Conservation (phyloP, 768 basidiomycete species). For the Naganishia kalamii region DNA sequence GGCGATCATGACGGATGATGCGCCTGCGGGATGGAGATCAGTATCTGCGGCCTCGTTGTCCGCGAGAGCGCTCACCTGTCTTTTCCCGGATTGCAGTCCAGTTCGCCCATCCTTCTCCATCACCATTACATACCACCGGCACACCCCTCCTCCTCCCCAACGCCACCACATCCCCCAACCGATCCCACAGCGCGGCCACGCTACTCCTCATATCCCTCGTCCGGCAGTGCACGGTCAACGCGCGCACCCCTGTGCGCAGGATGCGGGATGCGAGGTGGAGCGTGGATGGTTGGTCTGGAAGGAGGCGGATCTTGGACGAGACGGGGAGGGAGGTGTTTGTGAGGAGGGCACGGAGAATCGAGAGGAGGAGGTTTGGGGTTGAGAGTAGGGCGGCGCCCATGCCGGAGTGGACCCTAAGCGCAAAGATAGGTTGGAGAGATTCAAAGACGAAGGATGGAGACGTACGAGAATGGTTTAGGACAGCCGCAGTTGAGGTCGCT, state of each 20-base stretch:
- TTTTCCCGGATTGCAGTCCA: slow-evolving; percentile 64
- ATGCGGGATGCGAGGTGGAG: slow-evolving; percentile 82
- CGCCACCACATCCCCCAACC: slow-evolving; percentile 77
- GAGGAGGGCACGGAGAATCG: slow-evolving; percentile 75
- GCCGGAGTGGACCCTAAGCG: slow-evolving; percentile 53
- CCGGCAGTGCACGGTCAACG: slow-evolving; percentile 89
- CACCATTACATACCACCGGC: slow-evolving; percentile 91
- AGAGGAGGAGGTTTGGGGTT: slow-evolving; percentile 82
- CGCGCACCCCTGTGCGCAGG: slow-evolving; percentile 76
- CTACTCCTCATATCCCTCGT: slow-evolving; percentile 82
- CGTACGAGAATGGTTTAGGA: slow-evolving; percentile 80
- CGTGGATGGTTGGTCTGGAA: slow-evolving; percentile 81
- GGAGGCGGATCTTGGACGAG: slow-evolving; percentile 86
- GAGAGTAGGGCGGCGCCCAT: slow-evolving; percentile 95
- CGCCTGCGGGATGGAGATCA: slow-evolving; percentile 52
- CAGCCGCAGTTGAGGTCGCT: slow-evolving; percentile 94
- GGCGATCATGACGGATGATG: slow-evolving; percentile 92
- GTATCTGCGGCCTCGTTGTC: background rate
- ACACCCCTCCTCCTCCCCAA: slow-evolving; percentile 73
- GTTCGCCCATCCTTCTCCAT: slow-evolving; percentile 73
- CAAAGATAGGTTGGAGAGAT: slow-evolving; percentile 4
- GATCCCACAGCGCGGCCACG: slow-evolving; percentile 69
- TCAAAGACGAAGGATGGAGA: background rate
- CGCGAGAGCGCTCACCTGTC: slow-evolving; percentile 56
- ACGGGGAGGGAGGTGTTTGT: slow-evolving; percentile 71